phyloP scores from a whole-genome alignment of 768 basidiomycete species.

The Tremella yokohamensis region DNA sequence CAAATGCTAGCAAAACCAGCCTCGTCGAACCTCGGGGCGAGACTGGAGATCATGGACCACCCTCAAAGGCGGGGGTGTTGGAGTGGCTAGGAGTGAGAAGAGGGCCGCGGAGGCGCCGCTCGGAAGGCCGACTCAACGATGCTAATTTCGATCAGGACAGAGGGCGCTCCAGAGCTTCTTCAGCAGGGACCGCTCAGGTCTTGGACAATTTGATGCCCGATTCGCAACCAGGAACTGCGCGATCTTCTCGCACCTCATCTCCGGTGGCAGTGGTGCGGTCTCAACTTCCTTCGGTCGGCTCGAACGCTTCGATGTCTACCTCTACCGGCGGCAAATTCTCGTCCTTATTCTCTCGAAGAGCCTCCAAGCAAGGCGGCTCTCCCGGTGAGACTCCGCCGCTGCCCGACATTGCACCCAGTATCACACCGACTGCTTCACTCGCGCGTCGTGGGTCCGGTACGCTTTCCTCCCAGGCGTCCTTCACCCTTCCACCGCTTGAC shows the following conservation, averaged over 20 bases:
- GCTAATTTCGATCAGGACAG: neutral
- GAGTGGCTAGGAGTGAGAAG: slow-evolving; percentile 45
- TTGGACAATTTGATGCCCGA: neutral
- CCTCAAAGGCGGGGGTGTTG: slow-evolving; percentile 19
- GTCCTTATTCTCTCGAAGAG: slow-evolving; percentile 24
- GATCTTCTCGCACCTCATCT: neutral
- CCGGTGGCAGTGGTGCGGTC: slow-evolving; percentile 4
- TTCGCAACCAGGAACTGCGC: slow-evolving; percentile 8
- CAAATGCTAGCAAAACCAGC: slow-evolving; percentile 2
- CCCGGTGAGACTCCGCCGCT: slow-evolving; percentile 1
- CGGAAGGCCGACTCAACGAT: slow-evolving; percentile 10
- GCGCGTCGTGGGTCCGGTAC: slow-evolving; percentile 8
- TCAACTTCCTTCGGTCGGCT: slow-evolving; percentile 4
- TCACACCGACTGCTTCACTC: slow-evolving; percentile 12
- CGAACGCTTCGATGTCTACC: slow-evolving; percentile 18
- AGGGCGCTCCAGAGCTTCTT: neutral
- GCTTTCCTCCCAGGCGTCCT: slow-evolving; percentile 29
- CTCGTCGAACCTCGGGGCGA: neutral
- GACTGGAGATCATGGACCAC: slow-evolving; percentile 5
- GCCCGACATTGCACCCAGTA: slow-evolving; percentile 7
- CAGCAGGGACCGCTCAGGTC: neutral
- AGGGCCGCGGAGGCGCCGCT: slow-evolving; percentile 24
- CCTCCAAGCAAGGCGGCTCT: slow-evolving; percentile 12
- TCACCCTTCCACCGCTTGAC: slow-evolving; percentile 23
- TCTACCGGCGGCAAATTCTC: slow-evolving; percentile 5